Conservation (phyloP, 805 yeast species). For the Wickerhamiella hasegawae region DNA sequence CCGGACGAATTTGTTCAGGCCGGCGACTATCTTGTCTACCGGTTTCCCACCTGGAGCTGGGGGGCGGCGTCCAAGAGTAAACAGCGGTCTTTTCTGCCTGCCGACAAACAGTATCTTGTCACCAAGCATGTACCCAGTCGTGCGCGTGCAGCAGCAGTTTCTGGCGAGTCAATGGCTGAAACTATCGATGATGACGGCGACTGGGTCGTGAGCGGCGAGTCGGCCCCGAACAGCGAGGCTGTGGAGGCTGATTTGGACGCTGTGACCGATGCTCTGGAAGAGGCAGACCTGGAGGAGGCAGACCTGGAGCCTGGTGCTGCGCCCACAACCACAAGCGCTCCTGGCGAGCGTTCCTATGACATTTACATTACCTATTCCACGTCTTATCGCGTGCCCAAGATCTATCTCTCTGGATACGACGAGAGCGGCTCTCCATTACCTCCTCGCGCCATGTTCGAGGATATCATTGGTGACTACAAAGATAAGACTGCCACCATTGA, state of each 20-base stretch:
- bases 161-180: slow-evolving; percentile 22
- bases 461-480: slow-evolving; percentile 78
- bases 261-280: slow-evolving; percentile 23
- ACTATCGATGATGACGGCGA: slow-evolving; percentile 30
- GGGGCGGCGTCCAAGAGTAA: slow-evolving; percentile 35
- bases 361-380: slow-evolving; percentile 86
- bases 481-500: slow-evolving; percentile 96
- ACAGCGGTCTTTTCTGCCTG: slow-evolving; percentile 59
- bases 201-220: slow-evolving; percentile 12
- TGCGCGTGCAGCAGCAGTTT: slow-evolving; percentile 45
- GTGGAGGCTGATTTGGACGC: slow-evolving; percentile 11
- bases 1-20: slow-evolving; percentile 92
- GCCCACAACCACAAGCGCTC: slow-evolving; percentile 2
- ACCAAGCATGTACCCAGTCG: slow-evolving; percentile 82
- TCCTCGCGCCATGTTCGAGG: slow-evolving; percentile 89
- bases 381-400: slow-evolving; percentile 86
- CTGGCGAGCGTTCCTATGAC: slow-evolving; percentile 41
- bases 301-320: slow-evolving; percentile 4
- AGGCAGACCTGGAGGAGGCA: slow-evolving; percentile 28
- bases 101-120: slow-evolving; percentile 72
- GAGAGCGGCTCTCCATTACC: slow-evolving; percentile 70
- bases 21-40: slow-evolving; percentile 80
- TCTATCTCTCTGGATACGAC: slow-evolving; percentile 79
- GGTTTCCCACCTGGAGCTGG: slow-evolving; percentile 98
- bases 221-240: slow-evolving; percentile 12